Base-by-base conservation (phyloP, 305 asterid species). In the Solanum hybrid region DNA sequence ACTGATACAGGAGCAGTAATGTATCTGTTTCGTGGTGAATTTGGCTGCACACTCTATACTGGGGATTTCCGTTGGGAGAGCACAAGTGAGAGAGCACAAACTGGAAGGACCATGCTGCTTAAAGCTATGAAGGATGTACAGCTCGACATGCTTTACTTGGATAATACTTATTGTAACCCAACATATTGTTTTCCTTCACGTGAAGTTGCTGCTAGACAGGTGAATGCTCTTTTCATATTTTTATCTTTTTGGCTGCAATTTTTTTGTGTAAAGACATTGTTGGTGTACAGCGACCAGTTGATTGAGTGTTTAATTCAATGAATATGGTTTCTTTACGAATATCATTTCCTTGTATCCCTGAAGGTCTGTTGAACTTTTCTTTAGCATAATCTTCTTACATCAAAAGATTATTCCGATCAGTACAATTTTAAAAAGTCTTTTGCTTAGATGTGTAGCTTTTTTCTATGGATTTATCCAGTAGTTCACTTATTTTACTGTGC, bases 31-130 rank as follows among this genome's bases (percentile, higher is more conserved):
- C 97, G 95, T 11, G 99, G 99, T 86, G 98, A 95, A 40, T 94
- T 95, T 90, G 98, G 99, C 36, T 92, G 94, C 89, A 91, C 91
- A 95, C 97, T 96, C 46, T 92, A 88, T 90, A 96, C 99, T 66
- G 99, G 99, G 91, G 99, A 96, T 92, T 96, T 96, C 88, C 96
- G 98, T 77, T 96, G 99, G 98, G 97, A 96, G 91, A 90, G 81
- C 51, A 86, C 84, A 86, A 89, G 90, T 56, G 85, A 88, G 86
- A 92, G 91, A 86, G 91, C 90, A 4, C 91, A 91, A 89, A 90
- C 71, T 89, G 95, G 94, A 91, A 96, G 92, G 92, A 86, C 93
- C 38, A 89, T 94, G 97, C 89, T 95, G 86, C 97, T 93, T 85
- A 94, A 94, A 89, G 97, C 96, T 92, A 94, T 96, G 89, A 92